These are phyloP conservation scores for Cladosporium sp. DNA, from an alignment of 2,329 filamentous ascomycete species.

Conservation along the genomic window DNA sequence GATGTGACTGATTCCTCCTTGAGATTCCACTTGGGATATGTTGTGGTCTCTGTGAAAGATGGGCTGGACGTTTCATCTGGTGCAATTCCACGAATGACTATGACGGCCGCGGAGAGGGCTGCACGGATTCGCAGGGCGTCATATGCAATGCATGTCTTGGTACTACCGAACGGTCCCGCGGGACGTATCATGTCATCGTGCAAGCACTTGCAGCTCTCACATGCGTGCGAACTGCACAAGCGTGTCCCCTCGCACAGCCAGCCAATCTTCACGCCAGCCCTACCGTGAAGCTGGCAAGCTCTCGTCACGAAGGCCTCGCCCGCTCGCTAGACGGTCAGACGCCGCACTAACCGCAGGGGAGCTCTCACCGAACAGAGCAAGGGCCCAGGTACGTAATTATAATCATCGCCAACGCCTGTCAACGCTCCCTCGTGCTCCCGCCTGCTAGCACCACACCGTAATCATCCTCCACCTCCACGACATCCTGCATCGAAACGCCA, in stretches of 20 bases:
- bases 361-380: constrained; percentile 1
- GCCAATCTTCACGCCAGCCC: not conserved
- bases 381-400: constrained; percentile 4
- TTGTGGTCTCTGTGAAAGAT: too few species aligned
- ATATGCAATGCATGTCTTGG: constrained; percentile 5
- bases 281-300: not conserved
- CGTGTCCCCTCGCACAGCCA: not conserved
- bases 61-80: too few species aligned
- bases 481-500: not conserved
- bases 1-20: too few species aligned
- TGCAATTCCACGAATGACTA: too few species aligned
- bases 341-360: constrained; percentile 5
- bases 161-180: not conserved
- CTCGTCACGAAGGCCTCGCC: not conserved
- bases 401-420: not conserved
- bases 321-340: not conserved
- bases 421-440: not conserved
- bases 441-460: not conserved
- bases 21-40: too few species aligned
- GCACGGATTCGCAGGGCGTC: not conserved
- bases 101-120: too few species aligned
- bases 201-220: not conserved
- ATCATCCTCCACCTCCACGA: not conserved
- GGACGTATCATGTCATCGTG: not conserved
- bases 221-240: not conserved